Evolutionary conservation across 179 eudicot species (phyloP).

Genomic region (Actinidia polygama): DNA sequence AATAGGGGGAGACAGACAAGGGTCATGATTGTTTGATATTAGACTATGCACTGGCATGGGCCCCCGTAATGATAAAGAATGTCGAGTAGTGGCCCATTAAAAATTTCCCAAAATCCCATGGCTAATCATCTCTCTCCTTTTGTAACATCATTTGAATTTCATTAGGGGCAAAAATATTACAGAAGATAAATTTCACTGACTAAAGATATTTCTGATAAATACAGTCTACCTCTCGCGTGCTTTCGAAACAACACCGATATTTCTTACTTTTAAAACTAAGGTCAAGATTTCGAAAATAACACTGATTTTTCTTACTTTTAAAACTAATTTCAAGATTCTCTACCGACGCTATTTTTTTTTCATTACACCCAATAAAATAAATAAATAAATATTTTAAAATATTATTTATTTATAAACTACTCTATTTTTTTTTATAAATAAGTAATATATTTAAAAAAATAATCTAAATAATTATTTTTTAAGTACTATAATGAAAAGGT

Average conservation of each 20-base stretch:
- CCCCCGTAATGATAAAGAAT: slow-evolving; percentile 5
- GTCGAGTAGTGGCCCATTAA: not conserved
- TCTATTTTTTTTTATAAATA: too few species aligned
- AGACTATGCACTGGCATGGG: slow-evolving; percentile 16
- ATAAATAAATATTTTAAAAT: too few species aligned
- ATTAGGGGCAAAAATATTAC: not conserved
- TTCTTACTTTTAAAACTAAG: too few species aligned
- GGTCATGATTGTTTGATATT: slow-evolving; percentile 13
- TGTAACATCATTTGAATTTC: slow-evolving; percentile 12
- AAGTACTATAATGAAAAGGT: too few species aligned
- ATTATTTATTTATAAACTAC: too few species aligned
- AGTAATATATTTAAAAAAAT: too few species aligned
- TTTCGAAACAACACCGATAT: not conserved
- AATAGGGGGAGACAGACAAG: not conserved
- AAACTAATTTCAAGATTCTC: not conserved
- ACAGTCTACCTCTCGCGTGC: not conserved
- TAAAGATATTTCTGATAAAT: not conserved
- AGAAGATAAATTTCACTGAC: not conserved
- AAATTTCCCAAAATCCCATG: slow-evolving; percentile 24
- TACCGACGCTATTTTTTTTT: too few species aligned
- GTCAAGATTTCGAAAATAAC: too few species aligned
- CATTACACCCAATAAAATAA: too few species aligned
- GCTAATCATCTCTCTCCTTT: slow-evolving; percentile 19
- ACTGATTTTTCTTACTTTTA: too few species aligned
- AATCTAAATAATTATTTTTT: too few species aligned